A percentile compares a stretch with the other conserved stretches of the same genome.
phyloP scores from a whole-genome alignment of 768 basidiomycete genomes.

The Clitopilus hobsonii region DNA sequence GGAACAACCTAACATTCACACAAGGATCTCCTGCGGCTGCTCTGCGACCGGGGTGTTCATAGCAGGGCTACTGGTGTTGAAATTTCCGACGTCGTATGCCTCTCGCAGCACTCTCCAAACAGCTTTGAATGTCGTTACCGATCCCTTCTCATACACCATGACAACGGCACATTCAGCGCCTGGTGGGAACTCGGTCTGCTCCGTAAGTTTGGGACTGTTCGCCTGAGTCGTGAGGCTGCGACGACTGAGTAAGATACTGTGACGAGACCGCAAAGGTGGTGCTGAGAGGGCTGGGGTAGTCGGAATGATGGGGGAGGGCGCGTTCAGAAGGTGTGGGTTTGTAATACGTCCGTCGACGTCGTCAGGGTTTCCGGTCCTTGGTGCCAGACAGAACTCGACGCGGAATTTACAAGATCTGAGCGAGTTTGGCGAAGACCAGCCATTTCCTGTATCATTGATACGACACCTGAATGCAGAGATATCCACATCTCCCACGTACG shows the following conservation, averaged over 20 bases:
- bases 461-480: conserved; percentile 32
- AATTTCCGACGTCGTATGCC: conserved; percentile 47
- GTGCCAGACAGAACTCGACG: conserved; percentile 58
- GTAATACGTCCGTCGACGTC: conserved; percentile 5
- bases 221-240: conserved; percentile 8
- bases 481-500: not conserved
- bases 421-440: conserved; percentile 32
- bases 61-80: conserved; percentile 35
- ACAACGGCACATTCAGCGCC: conserved; percentile 59
- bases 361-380: conserved; percentile 17
- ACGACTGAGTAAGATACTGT: conserved; percentile 18
- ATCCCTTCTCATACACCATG: conserved; percentile 87
- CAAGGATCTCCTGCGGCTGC: conserved; percentile 29
- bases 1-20: conserved; percentile 12
- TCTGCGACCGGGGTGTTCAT: conserved; percentile 40
- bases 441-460: conserved; percentile 45
- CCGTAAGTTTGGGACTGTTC: conserved; percentile 12
- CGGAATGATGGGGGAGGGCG: conserved; percentile 9
- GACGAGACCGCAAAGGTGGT: conserved; percentile 20
- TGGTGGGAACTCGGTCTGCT: conserved; percentile 21
- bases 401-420: conserved; percentile 81
- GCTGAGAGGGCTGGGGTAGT: conserved; percentile 17
- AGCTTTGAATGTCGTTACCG: conserved; percentile 77
- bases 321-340: conserved; percentile 8
- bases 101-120: conserved; percentile 71